Percentiles rank a stretch among this genome's conserved stretches.
These are phyloP conservation scores for Cladorrhinum samala DNA, from an alignment of 495 filamentous ascomycete species.

Conservation along the genomic window DNA sequence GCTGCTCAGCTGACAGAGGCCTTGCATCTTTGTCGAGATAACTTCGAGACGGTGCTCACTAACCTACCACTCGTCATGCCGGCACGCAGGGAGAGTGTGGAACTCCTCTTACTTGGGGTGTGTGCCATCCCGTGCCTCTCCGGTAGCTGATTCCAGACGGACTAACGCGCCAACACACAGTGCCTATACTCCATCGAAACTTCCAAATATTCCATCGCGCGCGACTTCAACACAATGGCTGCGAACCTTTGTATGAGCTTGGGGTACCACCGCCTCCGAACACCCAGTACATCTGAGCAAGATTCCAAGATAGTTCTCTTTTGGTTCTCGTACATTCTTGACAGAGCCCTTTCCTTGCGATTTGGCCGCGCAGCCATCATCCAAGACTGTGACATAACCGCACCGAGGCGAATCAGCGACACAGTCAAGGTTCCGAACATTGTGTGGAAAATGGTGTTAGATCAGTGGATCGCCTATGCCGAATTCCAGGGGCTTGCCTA, in stretches of 20 bases:
- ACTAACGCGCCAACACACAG: slow-evolving; percentile 19
- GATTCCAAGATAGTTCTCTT: slow-evolving; percentile 46
- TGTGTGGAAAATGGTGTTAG: slow-evolving; percentile 29
- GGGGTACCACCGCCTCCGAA: slow-evolving; percentile 52
- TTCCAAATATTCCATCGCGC: slow-evolving; percentile 57
- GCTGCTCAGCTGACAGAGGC: slow-evolving; percentile 31
- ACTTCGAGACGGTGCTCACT: slow-evolving; percentile 53
- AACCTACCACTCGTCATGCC: slow-evolving; percentile 55
- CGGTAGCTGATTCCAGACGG: neutral
- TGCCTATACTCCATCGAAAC: slow-evolving; percentile 52
- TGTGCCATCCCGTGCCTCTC: neutral
- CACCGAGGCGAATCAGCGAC: slow-evolving; percentile 33
- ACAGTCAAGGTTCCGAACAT: slow-evolving; percentile 25
- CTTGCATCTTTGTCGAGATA: slow-evolving; percentile 45
- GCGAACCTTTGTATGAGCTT: slow-evolving; percentile 56
- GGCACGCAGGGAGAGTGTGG: slow-evolving; percentile 50
- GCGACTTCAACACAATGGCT: slow-evolving; percentile 53
- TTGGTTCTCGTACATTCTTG: slow-evolving; percentile 57
- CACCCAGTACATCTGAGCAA: slow-evolving; percentile 30
- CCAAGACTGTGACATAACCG: slow-evolving; percentile 59
- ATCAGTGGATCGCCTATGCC: slow-evolving; percentile 48
- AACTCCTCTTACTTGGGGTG: slow-evolving; percentile 54
- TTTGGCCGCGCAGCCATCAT: slow-evolving; percentile 55
- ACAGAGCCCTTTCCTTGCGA: slow-evolving; percentile 57
- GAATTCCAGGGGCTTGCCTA: slow-evolving; percentile 54